Evolutionary conservation across 192 early-diverging fungal species (phyloP).

Genomic region (Coemansia sp.): DNA sequence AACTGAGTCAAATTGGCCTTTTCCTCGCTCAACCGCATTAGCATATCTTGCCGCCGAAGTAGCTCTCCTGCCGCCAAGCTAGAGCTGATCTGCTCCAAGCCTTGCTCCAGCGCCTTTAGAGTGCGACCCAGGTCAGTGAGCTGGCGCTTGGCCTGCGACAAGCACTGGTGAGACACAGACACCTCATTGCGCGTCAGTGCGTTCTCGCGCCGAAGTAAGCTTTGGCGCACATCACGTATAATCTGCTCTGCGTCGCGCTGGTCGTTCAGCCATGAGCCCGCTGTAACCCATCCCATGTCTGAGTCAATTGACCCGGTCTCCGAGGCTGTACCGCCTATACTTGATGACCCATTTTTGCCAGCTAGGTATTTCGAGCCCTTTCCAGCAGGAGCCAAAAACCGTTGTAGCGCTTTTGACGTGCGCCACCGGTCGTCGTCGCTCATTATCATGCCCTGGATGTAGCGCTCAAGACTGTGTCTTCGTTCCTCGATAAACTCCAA

Average conservation of each 20-base stretch:
- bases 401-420: conserved; percentile 68
- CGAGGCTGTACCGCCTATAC: conserved; percentile 24
- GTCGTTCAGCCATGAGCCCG: conserved; percentile 83
- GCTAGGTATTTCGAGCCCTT: conserved; percentile 59
- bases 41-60: conserved; percentile 76
- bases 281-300: conserved; percentile 57
- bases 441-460: conserved; percentile 73
- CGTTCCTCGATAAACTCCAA: conserved; percentile 68
- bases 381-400: conserved; percentile 64
- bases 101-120: conserved; percentile 58
- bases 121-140: conserved; percentile 61
- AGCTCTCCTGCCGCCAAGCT: conserved; percentile 68
- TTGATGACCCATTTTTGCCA: conserved; percentile 33
- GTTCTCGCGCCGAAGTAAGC: conserved; percentile 74
- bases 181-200: conserved; percentile 75
- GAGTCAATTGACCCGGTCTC: conserved; percentile 38
- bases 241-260: conserved; percentile 63
- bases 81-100: conserved; percentile 40
- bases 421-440: conserved; percentile 79
- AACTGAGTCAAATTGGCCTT: conserved; percentile 64
- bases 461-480: conserved; percentile 75
- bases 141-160: conserved; percentile 76
- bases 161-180: conserved; percentile 74
- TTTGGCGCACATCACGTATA: conserved; percentile 72
- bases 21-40: conserved; percentile 74